phyloP scores from a whole-genome alignment of 1,284 basidiomycete genomes.

The Malassezia nana region DNA sequence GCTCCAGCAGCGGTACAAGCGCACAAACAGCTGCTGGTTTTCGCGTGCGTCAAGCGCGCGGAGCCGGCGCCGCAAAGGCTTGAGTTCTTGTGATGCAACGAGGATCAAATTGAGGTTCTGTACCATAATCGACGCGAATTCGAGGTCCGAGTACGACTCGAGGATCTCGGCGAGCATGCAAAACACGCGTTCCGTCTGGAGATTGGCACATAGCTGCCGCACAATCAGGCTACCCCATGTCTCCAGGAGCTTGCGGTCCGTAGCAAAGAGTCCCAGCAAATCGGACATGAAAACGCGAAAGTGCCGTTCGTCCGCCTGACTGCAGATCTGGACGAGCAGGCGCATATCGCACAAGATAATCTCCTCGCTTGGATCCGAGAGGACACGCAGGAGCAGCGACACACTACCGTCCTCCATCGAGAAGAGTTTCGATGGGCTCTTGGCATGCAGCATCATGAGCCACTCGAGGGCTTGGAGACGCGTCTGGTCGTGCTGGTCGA shows the following conservation, averaged over 20 bases:
- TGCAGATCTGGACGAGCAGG: constrained; percentile 83
- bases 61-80: constrained; percentile 80
- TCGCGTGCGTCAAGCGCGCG: constrained; percentile 82
- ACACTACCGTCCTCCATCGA: constrained; percentile 95
- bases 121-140: constrained; percentile 92
- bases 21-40: constrained; percentile 81
- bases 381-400: constrained; percentile 82
- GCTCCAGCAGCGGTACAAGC: constrained; percentile 92
- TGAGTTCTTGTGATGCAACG: constrained; percentile 87
- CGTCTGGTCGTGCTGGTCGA: constrained; percentile 93
- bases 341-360: constrained; percentile 94
- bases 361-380: constrained; percentile 93
- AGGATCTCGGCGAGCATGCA: constrained; percentile 89
- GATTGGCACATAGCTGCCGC: constrained; percentile 80
- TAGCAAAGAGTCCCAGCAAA: constrained; percentile 71
- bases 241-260: constrained; percentile 79
- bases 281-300: constrained; percentile 77
- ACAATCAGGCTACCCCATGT: constrained; percentile 90
- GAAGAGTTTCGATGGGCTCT: constrained; percentile 90
- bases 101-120: constrained; percentile 94
- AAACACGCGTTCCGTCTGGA: constrained; percentile 93
- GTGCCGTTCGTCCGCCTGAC: constrained; percentile 86
- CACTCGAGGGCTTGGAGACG: constrained; percentile 90
- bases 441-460: constrained; percentile 96
- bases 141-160: constrained; percentile 96